Conservation (phyloP, 148 eudicot genomes). For the Amaranthus cruentus region DNA sequence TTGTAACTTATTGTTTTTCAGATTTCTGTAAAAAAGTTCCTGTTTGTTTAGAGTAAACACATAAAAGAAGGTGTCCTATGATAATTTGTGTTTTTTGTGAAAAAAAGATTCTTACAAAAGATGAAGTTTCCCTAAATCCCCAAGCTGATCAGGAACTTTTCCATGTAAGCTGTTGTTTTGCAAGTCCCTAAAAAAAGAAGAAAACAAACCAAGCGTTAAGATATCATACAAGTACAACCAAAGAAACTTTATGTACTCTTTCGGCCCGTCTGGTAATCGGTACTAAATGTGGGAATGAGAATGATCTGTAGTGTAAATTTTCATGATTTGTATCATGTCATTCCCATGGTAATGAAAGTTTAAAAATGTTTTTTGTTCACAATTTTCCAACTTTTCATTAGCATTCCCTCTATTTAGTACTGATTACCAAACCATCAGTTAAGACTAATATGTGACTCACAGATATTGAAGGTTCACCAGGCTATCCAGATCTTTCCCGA, state of each 20-base stretch:
- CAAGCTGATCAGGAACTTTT: conserved; percentile 54
- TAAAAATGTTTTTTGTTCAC: too few relatives aligned
- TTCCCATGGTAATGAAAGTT: too few relatives aligned
- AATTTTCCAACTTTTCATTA: too few relatives aligned
- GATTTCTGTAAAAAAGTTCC: conserved; percentile 38
- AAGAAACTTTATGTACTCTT: neutral
- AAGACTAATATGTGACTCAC: conserved; percentile 36
- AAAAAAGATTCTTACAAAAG: conserved; percentile 42
- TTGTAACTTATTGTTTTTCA: conserved; percentile 63
- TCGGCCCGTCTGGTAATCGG: too few relatives aligned
- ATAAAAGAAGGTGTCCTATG: neutral
- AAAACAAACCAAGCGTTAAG: neutral
- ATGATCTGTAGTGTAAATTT: too few relatives aligned
- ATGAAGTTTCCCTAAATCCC: conserved; percentile 56
- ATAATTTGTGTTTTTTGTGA: too few relatives aligned
- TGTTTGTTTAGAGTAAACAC: neutral
- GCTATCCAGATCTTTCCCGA: conserved; percentile 56
- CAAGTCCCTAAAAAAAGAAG: conserved; percentile 50
- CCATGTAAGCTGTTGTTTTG: conserved; percentile 62
- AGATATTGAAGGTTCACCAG: conserved; percentile 55
- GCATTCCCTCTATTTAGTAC: too few relatives aligned
- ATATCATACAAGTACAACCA: neutral
- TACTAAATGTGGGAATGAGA: too few relatives aligned
- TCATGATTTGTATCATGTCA: too few relatives aligned
- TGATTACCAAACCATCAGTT: neutral